Base-by-base conservation (phyloP, 306 rosid species). In the Trifolium subterraneum region DNA sequence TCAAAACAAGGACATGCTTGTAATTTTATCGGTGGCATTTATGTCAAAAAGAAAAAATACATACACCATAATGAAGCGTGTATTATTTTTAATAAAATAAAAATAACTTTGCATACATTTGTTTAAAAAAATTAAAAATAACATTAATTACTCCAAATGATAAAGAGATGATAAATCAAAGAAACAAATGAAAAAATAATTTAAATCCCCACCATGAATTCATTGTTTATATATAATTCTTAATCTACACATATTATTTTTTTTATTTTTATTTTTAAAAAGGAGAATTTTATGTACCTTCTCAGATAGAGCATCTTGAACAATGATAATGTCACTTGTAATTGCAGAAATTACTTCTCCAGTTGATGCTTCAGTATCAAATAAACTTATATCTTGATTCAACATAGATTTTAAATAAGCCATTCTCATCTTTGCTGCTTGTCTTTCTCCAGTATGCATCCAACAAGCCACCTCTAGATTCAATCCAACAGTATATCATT, bases 371-470 rank as follows among this genome's bases (percentile, higher is more conserved):
- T 91, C 97, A 0, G 97, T 91, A 75, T 94, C 98, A 74, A 91
- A 94, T 8, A 94, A 82, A 48, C 97, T 91, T 13, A 94, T 90
- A 70, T 94, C 98, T 87, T 94, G 97, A 80, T 75, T 91, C 63
- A 94, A 44, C 98, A 94, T 91, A 14, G 97, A 82, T 41, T 81
- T 91, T 77, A 94, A 75, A 84, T 94, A 94, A 29, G 96, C 98
- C 97, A 94, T 85, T 78, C 98, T 91, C 96, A 94, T 94, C 68
- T 94, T 94, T 41, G 96, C 96, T 25, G 94, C 96, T 82, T 94
- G 98, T 4, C 97, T 77, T 64, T 94, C 97, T 19, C 98, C 97
- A 16, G 91, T 94, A 42, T 94, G 91, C 98, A 94, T 94, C 98
- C 98, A 94, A 80, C 98, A 94, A 72, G 98, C 98, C 84, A 94